Evolutionary conservation across 148 eudicot species (phyloP).

Genomic region (Arctostaphylos glauca): DNA sequence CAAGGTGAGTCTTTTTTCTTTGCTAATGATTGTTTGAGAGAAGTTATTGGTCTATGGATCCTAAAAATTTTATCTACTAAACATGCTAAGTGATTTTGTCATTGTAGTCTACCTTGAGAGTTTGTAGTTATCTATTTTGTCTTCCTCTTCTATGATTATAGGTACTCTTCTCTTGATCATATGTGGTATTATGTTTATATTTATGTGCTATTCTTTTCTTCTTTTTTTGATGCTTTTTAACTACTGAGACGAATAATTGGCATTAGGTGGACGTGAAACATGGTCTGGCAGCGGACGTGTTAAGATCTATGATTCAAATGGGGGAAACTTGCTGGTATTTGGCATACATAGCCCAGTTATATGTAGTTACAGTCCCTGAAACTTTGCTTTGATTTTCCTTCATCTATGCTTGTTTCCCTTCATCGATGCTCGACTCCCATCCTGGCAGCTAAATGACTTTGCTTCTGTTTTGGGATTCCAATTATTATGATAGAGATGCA

Average conservation of each 20-base stretch:
- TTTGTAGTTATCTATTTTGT: not conserved
- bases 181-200: not conserved
- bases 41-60: not conserved
- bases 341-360: not conserved
- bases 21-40: not conserved
- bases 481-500: not conserved
- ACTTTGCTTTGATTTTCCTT: not conserved
- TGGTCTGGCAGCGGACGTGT: constrained; percentile 69
- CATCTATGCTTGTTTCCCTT: not conserved
- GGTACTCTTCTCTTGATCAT: no score
- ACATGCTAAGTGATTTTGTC: not conserved
- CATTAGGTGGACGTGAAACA: constrained; percentile 59
- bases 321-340: constrained; percentile 76
- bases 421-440: not conserved
- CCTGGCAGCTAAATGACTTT: not conserved
- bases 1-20: constrained; percentile 41
- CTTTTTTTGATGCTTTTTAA: not conserved
- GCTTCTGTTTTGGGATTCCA: not conserved
- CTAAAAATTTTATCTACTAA: not conserved
- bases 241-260: constrained; percentile 15
- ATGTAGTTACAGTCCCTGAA: not conserved
- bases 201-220: not conserved
- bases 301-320: constrained; percentile 57
- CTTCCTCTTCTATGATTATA: not conserved
- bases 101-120: not conserved